Evolutionary conservation across 805 yeast species (phyloP).

Genomic region (Yamadazyma insecticola): DNA sequence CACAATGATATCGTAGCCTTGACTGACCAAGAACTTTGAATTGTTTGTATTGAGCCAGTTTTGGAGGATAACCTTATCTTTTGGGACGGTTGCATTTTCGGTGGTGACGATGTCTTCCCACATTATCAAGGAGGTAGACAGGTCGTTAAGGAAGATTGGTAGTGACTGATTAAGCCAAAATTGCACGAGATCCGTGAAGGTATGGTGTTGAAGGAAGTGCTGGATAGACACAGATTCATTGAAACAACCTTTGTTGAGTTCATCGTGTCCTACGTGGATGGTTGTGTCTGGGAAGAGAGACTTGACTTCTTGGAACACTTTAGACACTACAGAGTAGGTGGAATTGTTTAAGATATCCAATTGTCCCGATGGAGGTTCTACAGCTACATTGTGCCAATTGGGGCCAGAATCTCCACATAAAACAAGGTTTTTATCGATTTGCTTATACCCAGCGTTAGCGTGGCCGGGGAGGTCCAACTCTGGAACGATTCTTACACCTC

Average conservation of each 20-base stretch:
- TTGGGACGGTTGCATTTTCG: slow-evolving; percentile 19
- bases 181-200: slow-evolving; percentile 23
- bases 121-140: slow-evolving; percentile 20
- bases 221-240: neutral
- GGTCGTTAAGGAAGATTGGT: slow-evolving; percentile 17
- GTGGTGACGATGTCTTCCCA: slow-evolving; percentile 35
- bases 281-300: slow-evolving; percentile 26
- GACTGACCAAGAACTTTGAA: slow-evolving; percentile 21
- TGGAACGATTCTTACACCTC: slow-evolving; percentile 39
- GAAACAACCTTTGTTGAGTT: slow-evolving; percentile 29
- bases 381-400: slow-evolving; percentile 22
- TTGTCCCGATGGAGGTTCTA: slow-evolving; percentile 40
- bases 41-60: slow-evolving; percentile 22
- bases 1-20: slow-evolving; percentile 36
- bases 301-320: slow-evolving; percentile 29
- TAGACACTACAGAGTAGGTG: slow-evolving; percentile 26
- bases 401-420: slow-evolving; percentile 24
- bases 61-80: slow-evolving; percentile 27
- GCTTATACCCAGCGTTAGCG: slow-evolving; percentile 34
- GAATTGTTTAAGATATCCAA: slow-evolving; percentile 26
- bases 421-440: slow-evolving; percentile 20
- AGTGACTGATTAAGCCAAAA: slow-evolving; percentile 29
- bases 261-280: slow-evolving; percentile 42
- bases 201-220: slow-evolving; percentile 1
- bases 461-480: slow-evolving; percentile 42